Percentiles rank a stretch among this genome's conserved stretches.
Evolutionary conservation across 371 early-diverging fungal genomes (phyloP).

Genomic region (Mortierella sp.): DNA sequence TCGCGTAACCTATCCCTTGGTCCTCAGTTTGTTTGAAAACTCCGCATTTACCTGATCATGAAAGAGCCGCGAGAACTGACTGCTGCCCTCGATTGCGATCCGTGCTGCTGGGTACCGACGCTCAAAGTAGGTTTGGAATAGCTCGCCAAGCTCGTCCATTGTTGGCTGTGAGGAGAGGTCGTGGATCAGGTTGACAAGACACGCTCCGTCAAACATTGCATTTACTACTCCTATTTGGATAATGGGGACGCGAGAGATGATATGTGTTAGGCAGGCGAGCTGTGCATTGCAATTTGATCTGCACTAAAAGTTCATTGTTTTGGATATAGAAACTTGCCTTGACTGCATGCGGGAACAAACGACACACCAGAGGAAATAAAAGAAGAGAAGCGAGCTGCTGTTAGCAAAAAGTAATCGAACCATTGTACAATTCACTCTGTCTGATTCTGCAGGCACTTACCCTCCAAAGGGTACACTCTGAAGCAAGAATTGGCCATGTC

Average conservation of each 20-base stretch:
- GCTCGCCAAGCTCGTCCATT: conserved; percentile 38
- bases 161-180: conserved; percentile 29
- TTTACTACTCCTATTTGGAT: conserved; percentile 38
- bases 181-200: conserved; percentile 49
- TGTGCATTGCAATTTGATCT: not conserved
- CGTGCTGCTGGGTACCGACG: conserved; percentile 50
- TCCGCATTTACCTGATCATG: conserved; percentile 30
- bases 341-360: conserved; percentile 1
- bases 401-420: not conserved
- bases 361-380: not conserved
- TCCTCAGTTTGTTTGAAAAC: not conserved
- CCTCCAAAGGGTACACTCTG: conserved; percentile 58
- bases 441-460: conserved; percentile 19
- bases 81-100: conserved; percentile 53
- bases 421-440: not conserved
- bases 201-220: conserved; percentile 53
- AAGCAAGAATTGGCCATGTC: not conserved
- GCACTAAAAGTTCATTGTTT: not conserved
- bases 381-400: not conserved
- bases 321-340: conserved; percentile 18
- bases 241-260: not conserved
- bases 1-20: not conserved
- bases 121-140: conserved; percentile 51
- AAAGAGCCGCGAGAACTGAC: conserved; percentile 43
- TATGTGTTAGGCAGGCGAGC: not conserved